Evolutionary conservation across 139 green algal species (phyloP), one percentile per base, ranked within the genome.

Genomic region (Nannochloris sp.): DNA sequence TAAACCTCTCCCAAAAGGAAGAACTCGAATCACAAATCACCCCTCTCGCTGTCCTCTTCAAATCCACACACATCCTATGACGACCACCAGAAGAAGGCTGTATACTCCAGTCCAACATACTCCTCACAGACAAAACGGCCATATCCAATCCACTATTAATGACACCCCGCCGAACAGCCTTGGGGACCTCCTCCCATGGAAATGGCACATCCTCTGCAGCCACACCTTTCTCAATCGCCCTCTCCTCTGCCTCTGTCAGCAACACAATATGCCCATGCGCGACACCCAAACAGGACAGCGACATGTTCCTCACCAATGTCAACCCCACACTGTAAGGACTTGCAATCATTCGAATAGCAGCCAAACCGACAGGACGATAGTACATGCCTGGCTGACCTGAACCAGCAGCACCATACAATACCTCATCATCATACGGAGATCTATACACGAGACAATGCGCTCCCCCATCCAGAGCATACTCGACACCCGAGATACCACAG

Each of bases 81-180:
- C 34, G 8, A 40, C 34, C 34, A 40, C 4, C 8, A 40, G 34
- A 40, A 12, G 34, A 40, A 40, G 34, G 34, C 34, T 40, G 7
- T 40, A 40, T 40, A 40, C 34, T 40, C 34, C 34, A 58, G 36
- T 66, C 60, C 34, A 66, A 44, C 15, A 64, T 19, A 15, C 57
- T 25, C 15, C 57, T 21, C 27, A 58, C n/a, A 29, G 62, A 21
- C 57, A 67, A 62, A 5, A 57, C 44, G 21, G 48, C 34, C 57
- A 53, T 43, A 15, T 76, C 70, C 2, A 76, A 21, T 7, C 44
- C 50, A n/a, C 54, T 43, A 27, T 76, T 76, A 48, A 57, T 62
- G 0, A 31, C 7, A 9, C 70, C 70, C 18, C 27, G 34, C 0
- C n/a, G 9, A 36, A 76, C 25, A 6, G 46, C 46, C n/a, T 53